Evolutionary conservation across 495 filamentous ascomycete species (phyloP).

Genomic region (Hypoxylon subgilvum): DNA sequence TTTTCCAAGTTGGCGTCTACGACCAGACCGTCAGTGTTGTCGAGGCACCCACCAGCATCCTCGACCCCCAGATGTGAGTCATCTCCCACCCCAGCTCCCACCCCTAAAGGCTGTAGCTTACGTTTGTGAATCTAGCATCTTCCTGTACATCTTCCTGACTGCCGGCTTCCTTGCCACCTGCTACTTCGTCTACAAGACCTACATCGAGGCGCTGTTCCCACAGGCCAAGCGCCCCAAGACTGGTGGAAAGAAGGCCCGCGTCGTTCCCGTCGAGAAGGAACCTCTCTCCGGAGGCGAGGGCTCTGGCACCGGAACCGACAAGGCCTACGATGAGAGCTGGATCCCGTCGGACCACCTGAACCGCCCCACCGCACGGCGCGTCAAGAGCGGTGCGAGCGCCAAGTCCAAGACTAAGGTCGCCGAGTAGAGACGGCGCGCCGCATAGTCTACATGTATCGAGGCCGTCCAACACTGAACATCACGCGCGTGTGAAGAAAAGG

Average conservation of each 20-base stretch:
- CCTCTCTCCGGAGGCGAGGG: constrained; percentile 73
- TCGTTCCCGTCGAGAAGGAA: constrained; percentile 61
- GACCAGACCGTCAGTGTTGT: constrained; percentile 89
- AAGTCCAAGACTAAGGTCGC: constrained; percentile 57
- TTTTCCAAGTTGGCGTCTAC: constrained; percentile 80
- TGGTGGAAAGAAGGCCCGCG: constrained; percentile 61
- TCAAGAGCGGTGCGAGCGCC: constrained; percentile 71
- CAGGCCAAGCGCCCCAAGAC: constrained; percentile 74
- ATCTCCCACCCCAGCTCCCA: constrained; percentile 4
- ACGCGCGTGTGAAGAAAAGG: not conserved
- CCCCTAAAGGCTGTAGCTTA: constrained; percentile 36
- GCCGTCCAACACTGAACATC: not conserved
- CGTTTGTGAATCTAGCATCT: constrained; percentile 66
- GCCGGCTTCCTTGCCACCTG: constrained; percentile 75
- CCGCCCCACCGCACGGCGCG: constrained; percentile 77
- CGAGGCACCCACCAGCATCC: constrained; percentile 88
- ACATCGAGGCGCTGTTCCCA: constrained; percentile 95
- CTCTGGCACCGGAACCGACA: constrained; percentile 62
- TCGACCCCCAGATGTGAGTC: constrained; percentile 96
- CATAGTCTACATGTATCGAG: not conserved
- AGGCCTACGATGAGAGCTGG: constrained; percentile 93
- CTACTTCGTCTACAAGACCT: constrained; percentile 98
- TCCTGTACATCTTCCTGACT: constrained; percentile 93
- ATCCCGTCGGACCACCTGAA: constrained; percentile 92
- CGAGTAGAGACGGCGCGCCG: constrained; percentile 30